phyloP scores from a whole-genome alignment of 495 filamentous ascomycete species.

The Neurospora tetraspora region DNA sequence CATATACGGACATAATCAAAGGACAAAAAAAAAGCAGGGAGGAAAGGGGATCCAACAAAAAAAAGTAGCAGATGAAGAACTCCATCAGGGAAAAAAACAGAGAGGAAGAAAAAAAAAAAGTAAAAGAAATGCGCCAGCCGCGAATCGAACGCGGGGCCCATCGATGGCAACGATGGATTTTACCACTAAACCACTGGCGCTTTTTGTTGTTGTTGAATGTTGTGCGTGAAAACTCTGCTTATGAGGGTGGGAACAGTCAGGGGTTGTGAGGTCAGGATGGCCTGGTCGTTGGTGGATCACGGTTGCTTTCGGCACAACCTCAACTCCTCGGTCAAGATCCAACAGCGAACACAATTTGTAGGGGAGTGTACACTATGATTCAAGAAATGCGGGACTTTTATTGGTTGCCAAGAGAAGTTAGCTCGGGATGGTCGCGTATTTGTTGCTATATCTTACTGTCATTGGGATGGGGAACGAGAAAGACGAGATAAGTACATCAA shows the following conservation, averaged over 20 bases:
- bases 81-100: neutral
- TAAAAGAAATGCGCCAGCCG: neutral
- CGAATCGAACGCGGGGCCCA: neutral
- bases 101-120: neutral
- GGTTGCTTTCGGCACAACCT: neutral
- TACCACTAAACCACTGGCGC: neutral
- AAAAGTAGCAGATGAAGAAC: neutral
- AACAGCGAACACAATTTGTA: too few relatives aligned
- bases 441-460: too few relatives aligned
- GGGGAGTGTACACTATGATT: too few relatives aligned
- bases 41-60: neutral
- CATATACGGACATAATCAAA: too few relatives aligned
- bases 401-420: too few relatives aligned
- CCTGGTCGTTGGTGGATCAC: neutral
- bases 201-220: neutral
- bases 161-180: neutral
- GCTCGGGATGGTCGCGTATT: too few relatives aligned
- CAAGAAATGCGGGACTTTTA: too few relatives aligned
- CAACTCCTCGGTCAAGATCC: too few relatives aligned
- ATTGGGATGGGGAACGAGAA: too few relatives aligned
- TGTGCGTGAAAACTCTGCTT: rapidly evolving
- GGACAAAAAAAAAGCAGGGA: too few relatives aligned
- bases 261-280: neutral
- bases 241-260: neutral
- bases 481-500: too few relatives aligned